A percentile compares a stretch with the other conserved stretches of the same genome.
Evolutionary conservation across 1,284 basidiomycete species (phyloP).

Genomic region (Leccinum pachyderme): DNA sequence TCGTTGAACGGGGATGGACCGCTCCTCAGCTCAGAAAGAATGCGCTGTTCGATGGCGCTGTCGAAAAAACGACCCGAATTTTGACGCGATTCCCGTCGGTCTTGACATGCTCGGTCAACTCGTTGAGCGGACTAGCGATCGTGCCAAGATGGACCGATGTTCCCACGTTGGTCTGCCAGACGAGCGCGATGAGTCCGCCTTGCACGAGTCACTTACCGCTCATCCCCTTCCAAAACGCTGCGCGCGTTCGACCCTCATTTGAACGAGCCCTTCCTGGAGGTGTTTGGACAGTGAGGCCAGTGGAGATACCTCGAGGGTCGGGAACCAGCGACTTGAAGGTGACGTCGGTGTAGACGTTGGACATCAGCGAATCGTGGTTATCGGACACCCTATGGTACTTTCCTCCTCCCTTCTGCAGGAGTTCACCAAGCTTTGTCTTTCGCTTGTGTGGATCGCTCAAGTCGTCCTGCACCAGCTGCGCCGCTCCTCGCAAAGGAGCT

Average conservation of each 20-base stretch:
- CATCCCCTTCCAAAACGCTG: slow-evolving; percentile 52
- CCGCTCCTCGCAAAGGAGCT: slow-evolving; percentile 49
- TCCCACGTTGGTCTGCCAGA: slow-evolving; percentile 38
- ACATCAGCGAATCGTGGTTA: slow-evolving; percentile 46
- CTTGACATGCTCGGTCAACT: slow-evolving; percentile 42
- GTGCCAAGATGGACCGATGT: slow-evolving; percentile 48
- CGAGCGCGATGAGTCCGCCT: slow-evolving; percentile 56
- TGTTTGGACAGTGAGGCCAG: slow-evolving; percentile 43
- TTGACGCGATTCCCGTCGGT: slow-evolving; percentile 30
- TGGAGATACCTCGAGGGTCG: slow-evolving; percentile 48
- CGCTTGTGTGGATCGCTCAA: slow-evolving; percentile 26
- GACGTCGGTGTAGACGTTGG: slow-evolving; percentile 56
- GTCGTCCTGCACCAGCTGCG: slow-evolving; percentile 46
- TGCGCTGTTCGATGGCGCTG: slow-evolving; percentile 42
- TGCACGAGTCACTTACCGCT: slow-evolving; percentile 51
- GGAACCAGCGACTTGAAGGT: slow-evolving; percentile 42
- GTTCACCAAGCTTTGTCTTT: slow-evolving; percentile 33
- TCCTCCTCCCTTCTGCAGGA: slow-evolving; percentile 45
- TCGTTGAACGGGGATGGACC: slow-evolving; percentile 3
- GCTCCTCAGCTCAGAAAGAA: slow-evolving; percentile 38
- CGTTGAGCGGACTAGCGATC: slow-evolving; percentile 39
- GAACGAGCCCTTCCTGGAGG: slow-evolving; percentile 55
- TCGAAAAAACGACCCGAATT: slow-evolving; percentile 52
- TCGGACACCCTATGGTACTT: slow-evolving; percentile 42
- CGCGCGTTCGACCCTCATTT: slow-evolving; percentile 33